A percentile compares a stretch with the other conserved stretches of the same genome.
These are phyloP conservation scores for Limnanthes douglasii DNA, from an alignment of 345 rosid species.

Conservation along the genomic window DNA sequence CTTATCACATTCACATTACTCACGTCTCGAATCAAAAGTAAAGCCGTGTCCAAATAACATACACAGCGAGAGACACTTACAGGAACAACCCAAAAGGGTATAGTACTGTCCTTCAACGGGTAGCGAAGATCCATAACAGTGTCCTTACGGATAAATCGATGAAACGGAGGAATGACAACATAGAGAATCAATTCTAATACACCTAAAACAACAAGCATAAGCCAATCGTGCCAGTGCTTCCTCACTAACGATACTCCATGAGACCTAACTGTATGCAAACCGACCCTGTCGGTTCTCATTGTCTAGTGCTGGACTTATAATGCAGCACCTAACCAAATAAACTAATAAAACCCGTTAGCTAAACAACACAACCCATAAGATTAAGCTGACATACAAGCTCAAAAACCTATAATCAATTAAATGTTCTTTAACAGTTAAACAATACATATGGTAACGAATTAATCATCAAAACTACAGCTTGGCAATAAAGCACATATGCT, in stretches of 20 bases:
- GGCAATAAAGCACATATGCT: too few relatives aligned
- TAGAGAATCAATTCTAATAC: conserved; percentile 18
- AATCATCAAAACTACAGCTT: too few relatives aligned
- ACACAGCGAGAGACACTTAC: conserved; percentile 18
- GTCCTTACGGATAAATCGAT: conserved; percentile 53
- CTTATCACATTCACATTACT: neutral
- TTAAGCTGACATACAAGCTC: too few relatives aligned
- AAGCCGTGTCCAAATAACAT: neutral
- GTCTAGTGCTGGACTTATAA: conserved; percentile 21
- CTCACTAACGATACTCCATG: conserved; percentile 27
- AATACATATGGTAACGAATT: too few relatives aligned
- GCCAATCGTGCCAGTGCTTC: conserved; percentile 45
- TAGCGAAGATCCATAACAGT: conserved; percentile 53
- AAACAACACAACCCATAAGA: too few relatives aligned
- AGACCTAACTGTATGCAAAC: conserved; percentile 26
- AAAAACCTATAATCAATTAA: too few relatives aligned
- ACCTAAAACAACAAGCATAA: conserved; percentile 29
- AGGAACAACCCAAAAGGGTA: conserved; percentile 46
- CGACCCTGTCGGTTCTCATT: conserved; percentile 20
- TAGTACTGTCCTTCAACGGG: conserved; percentile 35
- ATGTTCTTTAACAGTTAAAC: too few relatives aligned
- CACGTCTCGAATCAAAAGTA: too few relatives aligned
- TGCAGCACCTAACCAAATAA: too few relatives aligned
- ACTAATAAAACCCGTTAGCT: too few relatives aligned
- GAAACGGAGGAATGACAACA: conserved; percentile 36